Evolutionary conservation across 768 basidiomycete genomes (phyloP).

Genomic region (Amanita rubescens): DNA sequence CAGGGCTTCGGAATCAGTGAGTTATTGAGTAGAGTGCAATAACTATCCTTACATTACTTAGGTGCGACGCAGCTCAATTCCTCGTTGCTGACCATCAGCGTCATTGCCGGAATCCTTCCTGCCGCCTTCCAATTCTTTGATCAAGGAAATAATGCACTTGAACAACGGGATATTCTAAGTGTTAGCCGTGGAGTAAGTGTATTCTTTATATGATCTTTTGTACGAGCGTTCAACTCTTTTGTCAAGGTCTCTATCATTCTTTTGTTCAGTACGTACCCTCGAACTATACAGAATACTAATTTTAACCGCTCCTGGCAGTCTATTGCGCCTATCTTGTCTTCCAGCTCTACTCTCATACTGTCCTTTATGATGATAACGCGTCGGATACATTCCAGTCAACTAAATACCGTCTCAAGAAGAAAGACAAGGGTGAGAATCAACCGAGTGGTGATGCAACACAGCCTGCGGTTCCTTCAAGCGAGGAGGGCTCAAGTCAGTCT

Average conservation of each 20-base stretch:
- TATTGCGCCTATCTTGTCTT: conserved; percentile 73
- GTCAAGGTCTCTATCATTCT: conserved; percentile 66
- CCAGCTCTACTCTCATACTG: conserved; percentile 70
- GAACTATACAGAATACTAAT: conserved; percentile 3
- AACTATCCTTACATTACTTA: conserved; percentile 12
- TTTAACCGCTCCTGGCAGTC: conserved; percentile 33
- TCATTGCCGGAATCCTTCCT: conserved; percentile 71
- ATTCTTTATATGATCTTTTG: neutral
- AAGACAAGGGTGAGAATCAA: conserved; percentile 9
- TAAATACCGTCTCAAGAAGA: conserved; percentile 21
- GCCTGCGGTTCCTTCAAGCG: conserved; percentile 6
- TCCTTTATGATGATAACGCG: conserved; percentile 52
- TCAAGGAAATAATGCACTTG: conserved; percentile 19
- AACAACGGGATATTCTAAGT: conserved; percentile 43
- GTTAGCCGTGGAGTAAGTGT: conserved; percentile 67
- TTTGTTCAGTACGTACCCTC: conserved; percentile 50
- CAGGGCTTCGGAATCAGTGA: conserved; percentile 72
- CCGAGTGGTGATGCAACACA: conserved; percentile 11
- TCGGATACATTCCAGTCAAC: conserved; percentile 27
- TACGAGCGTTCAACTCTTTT: neutral
- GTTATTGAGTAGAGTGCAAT: conserved; percentile 21
- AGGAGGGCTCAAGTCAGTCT: neutral
- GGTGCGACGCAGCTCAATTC: conserved; percentile 66
- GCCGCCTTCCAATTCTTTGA: conserved; percentile 69
- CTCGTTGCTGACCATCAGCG: conserved; percentile 70